Conservation (phyloP, 2,329 filamentous ascomycete genomes). For the Raffaelea ambrosiae region DNA sequence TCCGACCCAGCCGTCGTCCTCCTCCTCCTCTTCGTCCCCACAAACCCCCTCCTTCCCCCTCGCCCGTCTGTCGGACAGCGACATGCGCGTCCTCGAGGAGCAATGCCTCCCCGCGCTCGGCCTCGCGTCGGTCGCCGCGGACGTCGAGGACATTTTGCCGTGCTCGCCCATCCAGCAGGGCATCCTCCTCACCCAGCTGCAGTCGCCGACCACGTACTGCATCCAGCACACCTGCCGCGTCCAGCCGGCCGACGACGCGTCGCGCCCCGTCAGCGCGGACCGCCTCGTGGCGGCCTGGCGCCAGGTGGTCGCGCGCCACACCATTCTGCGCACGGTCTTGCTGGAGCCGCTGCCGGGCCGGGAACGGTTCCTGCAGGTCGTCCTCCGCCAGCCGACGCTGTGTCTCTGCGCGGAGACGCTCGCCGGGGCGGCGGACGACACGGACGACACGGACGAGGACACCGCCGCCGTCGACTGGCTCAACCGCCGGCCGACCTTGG, state of each 20-base stretch:
- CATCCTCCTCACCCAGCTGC: not conserved
- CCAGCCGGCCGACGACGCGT: not conserved
- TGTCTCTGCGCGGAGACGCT: not conserved
- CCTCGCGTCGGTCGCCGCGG: not conserved
- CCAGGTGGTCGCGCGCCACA: slow-evolving; percentile 33
- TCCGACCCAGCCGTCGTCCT: not conserved
- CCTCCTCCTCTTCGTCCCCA: too few species aligned
- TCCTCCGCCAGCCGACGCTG: slow-evolving; percentile 37
- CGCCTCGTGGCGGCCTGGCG: slow-evolving; percentile 31
- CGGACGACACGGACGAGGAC: too few species aligned
- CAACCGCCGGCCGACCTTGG: not conserved
- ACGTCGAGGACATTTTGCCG: not conserved
- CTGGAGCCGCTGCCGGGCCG: slow-evolving; percentile 10
- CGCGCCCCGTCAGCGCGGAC: not conserved
- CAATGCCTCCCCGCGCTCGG: not conserved
- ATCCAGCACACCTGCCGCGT: not conserved
- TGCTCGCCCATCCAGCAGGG: not conserved
- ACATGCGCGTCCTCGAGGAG: not conserved
- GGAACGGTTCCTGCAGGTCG: not conserved
- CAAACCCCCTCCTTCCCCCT: too few species aligned
- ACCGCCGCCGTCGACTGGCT: not conserved
- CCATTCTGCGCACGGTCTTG: slow-evolving; percentile 41
- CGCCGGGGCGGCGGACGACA: not conserved
- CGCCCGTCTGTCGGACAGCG: not conserved
- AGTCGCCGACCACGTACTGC: not conserved